Percentiles rank a stretch among this genome's conserved stretches.
These are phyloP conservation scores for Musa troglodytarum DNA, from an alignment of 176 grass and related monocot genomes.

Conservation along the genomic window DNA sequence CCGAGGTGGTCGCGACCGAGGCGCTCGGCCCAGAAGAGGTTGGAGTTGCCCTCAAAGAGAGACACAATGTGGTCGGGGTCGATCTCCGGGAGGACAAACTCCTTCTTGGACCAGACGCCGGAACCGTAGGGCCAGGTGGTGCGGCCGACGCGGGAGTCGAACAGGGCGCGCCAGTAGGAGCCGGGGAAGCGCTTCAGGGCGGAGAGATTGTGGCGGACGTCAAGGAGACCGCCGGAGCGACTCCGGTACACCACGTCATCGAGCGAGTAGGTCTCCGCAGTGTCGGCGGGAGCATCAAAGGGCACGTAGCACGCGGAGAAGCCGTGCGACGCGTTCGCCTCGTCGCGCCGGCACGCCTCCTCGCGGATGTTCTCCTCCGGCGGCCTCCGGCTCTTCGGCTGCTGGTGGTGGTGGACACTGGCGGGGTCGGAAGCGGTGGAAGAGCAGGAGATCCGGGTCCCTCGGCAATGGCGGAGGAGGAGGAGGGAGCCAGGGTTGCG, in stretches of 20 bases:
- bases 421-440: background rate
- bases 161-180: constrained; percentile 84
- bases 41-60: constrained; percentile 97
- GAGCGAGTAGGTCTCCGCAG: constrained; percentile 71
- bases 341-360: constrained; percentile 62
- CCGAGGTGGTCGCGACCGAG: constrained; percentile 80
- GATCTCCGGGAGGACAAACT: constrained; percentile 91
- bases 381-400: constrained; percentile 43
- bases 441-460: constrained; percentile 18
- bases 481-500: background rate
- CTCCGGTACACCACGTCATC: constrained; percentile 79
- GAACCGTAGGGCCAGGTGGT: constrained; percentile 93
- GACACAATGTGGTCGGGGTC: constrained; percentile 87
- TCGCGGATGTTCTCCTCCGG: constrained; percentile 86
- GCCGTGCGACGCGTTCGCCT: constrained; percentile 26
- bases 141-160: constrained; percentile 81
- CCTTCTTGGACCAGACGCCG: constrained; percentile 99
- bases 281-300: constrained; percentile 26
- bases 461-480: constrained; percentile 11
- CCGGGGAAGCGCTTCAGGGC: constrained; percentile 61
- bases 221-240: constrained; percentile 82
- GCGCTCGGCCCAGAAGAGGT: constrained; percentile 98
- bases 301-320: constrained; percentile 54
- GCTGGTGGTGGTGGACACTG: background rate
- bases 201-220: constrained; percentile 69